A percentile compares a stretch with the other conserved stretches of the same genome.
These are phyloP conservation scores for Lactifluus rugatus DNA, from an alignment of 768 basidiomycete species.

Conservation along the genomic window DNA sequence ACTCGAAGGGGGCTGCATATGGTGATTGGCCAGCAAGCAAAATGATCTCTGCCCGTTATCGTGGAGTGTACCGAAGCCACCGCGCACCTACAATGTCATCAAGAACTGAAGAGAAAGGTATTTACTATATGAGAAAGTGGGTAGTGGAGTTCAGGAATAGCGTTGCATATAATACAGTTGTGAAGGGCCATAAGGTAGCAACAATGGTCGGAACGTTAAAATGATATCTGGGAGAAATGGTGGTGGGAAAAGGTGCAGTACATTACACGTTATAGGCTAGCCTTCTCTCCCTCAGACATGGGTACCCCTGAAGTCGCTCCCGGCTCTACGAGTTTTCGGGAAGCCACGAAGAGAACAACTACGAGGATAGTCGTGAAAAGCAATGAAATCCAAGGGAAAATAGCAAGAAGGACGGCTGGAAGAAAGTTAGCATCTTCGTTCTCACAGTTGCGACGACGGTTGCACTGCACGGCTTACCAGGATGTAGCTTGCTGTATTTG, in stretches of 20 bases:
- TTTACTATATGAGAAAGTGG: not conserved
- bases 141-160: not conserved
- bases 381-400: constrained; percentile 14
- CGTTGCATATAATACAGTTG: not conserved
- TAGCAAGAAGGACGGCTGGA: constrained; percentile 10
- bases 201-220: not conserved
- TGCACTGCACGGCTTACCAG: not conserved
- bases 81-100: not conserved
- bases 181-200: not conserved
- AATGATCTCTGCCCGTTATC: not conserved
- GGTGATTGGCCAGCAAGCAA: too few relatives aligned
- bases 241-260: not conserved
- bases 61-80: not conserved
- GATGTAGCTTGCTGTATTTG: constrained; percentile 7
- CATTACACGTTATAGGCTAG: not conserved
- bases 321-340: not conserved
- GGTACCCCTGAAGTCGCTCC: not conserved
- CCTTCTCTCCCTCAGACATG: not conserved
- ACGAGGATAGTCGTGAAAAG: not conserved
- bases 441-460: not conserved
- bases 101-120: not conserved
- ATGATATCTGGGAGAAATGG: not conserved
- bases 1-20: too few relatives aligned
- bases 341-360: constrained; percentile 4
- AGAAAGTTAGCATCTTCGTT: not conserved